Percentiles rank a stretch among this genome's conserved stretches.
Conservation (phyloP, 176 grass and related monocot genomes). For the Chloris gayana region DNA sequence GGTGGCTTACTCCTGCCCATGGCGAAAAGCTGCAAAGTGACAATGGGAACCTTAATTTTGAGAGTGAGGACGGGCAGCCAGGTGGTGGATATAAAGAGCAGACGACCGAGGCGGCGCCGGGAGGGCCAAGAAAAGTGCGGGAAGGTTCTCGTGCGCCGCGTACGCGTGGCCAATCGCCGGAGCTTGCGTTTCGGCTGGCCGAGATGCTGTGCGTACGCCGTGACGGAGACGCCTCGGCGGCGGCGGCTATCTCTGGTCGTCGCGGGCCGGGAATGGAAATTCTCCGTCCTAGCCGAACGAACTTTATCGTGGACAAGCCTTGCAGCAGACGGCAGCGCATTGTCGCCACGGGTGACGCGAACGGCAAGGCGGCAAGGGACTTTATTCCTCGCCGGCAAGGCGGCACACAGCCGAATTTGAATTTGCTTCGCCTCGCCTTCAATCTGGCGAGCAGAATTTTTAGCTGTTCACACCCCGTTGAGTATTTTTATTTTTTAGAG, state of each 20-base stretch:
- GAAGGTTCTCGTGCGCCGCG: conserved; percentile 20
- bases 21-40: too few species aligned
- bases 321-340: background rate
- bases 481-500: too few species aligned
- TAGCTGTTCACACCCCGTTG: too few species aligned
- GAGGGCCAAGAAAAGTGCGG: background rate
- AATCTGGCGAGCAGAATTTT: too few species aligned
- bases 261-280: background rate
- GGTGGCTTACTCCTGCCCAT: too few species aligned
- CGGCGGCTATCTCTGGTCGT: background rate
- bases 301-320: conserved; percentile 1
- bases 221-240: background rate
- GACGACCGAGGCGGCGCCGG: background rate
- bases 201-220: background rate
- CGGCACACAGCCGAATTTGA: too few species aligned
- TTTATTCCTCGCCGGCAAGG: too few species aligned
- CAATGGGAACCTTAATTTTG: background rate
- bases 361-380: too few species aligned
- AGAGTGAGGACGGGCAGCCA: background rate
- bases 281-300: background rate
- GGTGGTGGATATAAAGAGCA: conserved; percentile 18
- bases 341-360: background rate
- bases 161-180: background rate
- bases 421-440: too few species aligned
- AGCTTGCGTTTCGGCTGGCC: conserved; percentile 12